Evolutionary conservation across 768 basidiomycete genomes (phyloP).

Genomic region (Lactifluus piperatus): DNA sequence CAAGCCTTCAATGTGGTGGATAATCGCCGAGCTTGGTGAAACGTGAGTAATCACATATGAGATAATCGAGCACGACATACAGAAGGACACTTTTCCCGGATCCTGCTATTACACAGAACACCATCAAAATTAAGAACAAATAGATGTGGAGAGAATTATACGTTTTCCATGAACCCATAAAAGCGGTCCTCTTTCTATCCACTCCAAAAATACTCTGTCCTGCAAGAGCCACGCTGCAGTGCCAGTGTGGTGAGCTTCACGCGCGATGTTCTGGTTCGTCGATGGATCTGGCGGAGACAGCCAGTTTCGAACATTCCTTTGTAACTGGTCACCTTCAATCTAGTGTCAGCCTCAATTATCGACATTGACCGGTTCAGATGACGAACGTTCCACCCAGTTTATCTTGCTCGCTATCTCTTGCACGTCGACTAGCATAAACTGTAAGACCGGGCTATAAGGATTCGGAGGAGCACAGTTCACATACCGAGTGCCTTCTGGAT

Average conservation of each 20-base stretch:
- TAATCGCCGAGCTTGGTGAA: too few relatives aligned
- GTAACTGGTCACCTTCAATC: not conserved
- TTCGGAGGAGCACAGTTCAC: not conserved
- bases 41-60: not conserved
- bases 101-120: not conserved
- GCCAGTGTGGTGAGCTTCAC: too few relatives aligned
- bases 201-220: not conserved
- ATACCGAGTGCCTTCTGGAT: not conserved
- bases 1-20: not conserved
- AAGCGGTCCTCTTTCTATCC: not conserved
- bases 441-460: not conserved
- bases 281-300: not conserved
- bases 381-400: not conserved
- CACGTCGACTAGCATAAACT: too few relatives aligned
- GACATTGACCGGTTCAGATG: not conserved
- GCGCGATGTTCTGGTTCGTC: too few relatives aligned
- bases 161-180: not conserved
- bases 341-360: not conserved
- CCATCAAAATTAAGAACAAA: not conserved
- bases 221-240: not conserved
- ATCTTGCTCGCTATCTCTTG: not conserved
- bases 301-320: not conserved
- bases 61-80: not conserved
- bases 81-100: not conserved
- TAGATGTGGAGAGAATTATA: not conserved